A percentile compares a stretch with the other conserved stretches of the same genome.
Evolutionary conservation across 192 early-diverging fungal species (phyloP).

Genomic region (Rhizoclosmatium sp.): DNA sequence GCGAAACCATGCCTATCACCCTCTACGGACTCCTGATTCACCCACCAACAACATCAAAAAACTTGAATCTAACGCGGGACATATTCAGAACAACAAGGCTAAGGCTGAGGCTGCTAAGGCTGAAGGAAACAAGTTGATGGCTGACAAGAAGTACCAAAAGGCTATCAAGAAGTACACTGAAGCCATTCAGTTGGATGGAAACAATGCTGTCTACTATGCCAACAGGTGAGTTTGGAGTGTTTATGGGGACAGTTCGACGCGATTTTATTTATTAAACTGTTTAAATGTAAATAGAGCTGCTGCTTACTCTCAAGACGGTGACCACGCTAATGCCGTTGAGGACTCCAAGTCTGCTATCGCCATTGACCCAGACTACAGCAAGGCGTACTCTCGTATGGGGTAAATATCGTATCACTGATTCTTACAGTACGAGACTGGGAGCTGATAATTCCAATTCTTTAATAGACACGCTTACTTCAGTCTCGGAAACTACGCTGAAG

Average conservation of each 20-base stretch:
- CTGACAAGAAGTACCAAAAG: conserved; percentile 80
- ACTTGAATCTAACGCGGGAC: background rate
- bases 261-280: background rate
- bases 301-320: conserved; percentile 87
- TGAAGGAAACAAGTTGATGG: conserved; percentile 87
- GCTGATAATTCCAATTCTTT: background rate
- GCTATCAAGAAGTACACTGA: conserved; percentile 90
- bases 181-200: conserved; percentile 84
- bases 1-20: background rate
- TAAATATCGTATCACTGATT: conserved; percentile 35
- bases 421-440: background rate
- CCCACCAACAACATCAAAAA: background rate
- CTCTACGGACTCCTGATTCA: conserved; percentile 1
- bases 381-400: conserved; percentile 93
- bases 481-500: conserved; percentile 81
- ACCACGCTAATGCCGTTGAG: conserved; percentile 85
- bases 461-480: conserved; percentile 89
- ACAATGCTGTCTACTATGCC: conserved; percentile 94
- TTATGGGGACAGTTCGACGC: conserved; percentile 2
- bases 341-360: conserved; percentile 88
- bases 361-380: conserved; percentile 89
- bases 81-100: conserved; percentile 65
- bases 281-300: conserved; percentile 73
- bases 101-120: conserved; percentile 91
- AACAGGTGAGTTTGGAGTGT: conserved; percentile 75